Percentiles rank a stretch among this genome's conserved stretches.
Conservation (phyloP, 2,329 filamentous ascomycete genomes). For the Orbilia oligospora region DNA sequence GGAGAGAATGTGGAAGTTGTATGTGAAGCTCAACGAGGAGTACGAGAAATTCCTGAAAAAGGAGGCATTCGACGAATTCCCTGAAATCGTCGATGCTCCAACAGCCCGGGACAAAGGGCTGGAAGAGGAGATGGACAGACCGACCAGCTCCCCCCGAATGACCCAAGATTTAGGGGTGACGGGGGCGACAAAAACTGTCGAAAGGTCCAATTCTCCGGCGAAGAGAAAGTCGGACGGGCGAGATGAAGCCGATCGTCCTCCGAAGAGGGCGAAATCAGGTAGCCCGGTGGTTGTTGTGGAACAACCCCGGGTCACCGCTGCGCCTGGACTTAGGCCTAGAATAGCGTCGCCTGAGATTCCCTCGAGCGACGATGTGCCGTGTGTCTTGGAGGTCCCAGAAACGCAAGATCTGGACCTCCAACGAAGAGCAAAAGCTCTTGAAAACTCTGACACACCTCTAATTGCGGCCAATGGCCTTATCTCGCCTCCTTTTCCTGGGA, state of each 20-base stretch:
- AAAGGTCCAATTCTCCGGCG: slow-evolving; percentile 27
- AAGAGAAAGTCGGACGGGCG: slow-evolving; percentile 41
- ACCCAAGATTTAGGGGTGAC: neutral
- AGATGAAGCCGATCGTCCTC: slow-evolving; percentile 25
- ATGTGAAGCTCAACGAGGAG: slow-evolving; percentile 44
- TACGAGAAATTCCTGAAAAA: slow-evolving; percentile 38
- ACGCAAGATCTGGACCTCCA: neutral
- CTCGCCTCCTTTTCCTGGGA: neutral
- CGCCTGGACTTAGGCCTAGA: slow-evolving; percentile 7
- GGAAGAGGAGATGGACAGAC: neutral
- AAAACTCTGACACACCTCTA: slow-evolving; percentile 1
- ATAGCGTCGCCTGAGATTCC: slow-evolving; percentile 35
- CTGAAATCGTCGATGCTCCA: slow-evolving; percentile 24
- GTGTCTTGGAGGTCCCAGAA: slow-evolving; percentile 3
- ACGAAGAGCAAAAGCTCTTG: neutral
- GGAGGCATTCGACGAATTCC: slow-evolving; percentile 36
- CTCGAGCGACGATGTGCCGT: neutral
- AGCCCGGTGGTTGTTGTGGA: slow-evolving; percentile 1
- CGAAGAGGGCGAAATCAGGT: slow-evolving; percentile 48
- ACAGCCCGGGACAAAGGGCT: neutral
- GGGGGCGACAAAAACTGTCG: neutral
- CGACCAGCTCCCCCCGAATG: neutral
- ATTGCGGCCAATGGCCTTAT: slow-evolving; percentile 38
- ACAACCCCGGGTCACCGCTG: neutral
- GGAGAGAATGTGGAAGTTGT: slow-evolving; percentile 44